A percentile compares a stretch with the other conserved stretches of the same genome.
phyloP scores from a whole-genome alignment of 805 yeast genomes.

The Novakomyces olei region DNA sequence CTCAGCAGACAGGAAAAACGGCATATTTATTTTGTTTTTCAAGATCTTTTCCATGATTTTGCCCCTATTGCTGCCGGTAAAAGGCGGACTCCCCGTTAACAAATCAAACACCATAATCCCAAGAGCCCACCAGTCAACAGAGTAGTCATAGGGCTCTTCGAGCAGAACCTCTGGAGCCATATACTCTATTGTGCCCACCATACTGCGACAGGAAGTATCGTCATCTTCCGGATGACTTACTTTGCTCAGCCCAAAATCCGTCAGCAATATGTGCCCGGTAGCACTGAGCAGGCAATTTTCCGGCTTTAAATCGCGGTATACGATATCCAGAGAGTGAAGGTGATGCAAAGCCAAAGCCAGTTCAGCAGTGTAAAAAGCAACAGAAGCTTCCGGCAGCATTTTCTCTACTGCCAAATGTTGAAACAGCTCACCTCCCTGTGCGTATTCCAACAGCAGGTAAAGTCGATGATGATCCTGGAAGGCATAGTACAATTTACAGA shows the following conservation, averaged over 20 bases:
- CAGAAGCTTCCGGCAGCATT: constrained; percentile 31
- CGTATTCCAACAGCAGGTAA: constrained; percentile 54
- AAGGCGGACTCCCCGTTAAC: constrained; percentile 72
- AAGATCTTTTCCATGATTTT: constrained; percentile 53
- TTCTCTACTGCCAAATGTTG: constrained; percentile 32
- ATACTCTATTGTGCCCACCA: constrained; percentile 61
- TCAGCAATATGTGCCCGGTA: constrained; percentile 58
- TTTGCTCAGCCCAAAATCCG: constrained; percentile 61
- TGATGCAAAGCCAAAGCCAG: constrained; percentile 57
- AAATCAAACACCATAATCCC: constrained; percentile 66
- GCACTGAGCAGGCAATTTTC: constrained; percentile 65
- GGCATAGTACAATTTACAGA: constrained; percentile 62
- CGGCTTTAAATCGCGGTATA: constrained; percentile 73
- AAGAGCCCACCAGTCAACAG: constrained; percentile 82
- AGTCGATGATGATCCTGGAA: constrained; percentile 61
- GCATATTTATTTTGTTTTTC: constrained; percentile 39
- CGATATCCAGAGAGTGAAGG: constrained; percentile 54
- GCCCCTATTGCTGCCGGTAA: constrained; percentile 62
- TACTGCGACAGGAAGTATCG: constrained; percentile 27
- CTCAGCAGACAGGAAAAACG: constrained; percentile 55
- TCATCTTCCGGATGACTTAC: constrained; percentile 18
- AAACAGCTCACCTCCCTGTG: constrained; percentile 75
- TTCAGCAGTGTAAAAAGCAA: constrained; percentile 62
- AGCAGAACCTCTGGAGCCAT: constrained; percentile 78
- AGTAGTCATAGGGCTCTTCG: constrained; percentile 54